Percentiles rank a stretch among this genome's conserved stretches.
phyloP scores from a whole-genome alignment of 2,329 filamentous ascomycete species.

The Alternaria panax region DNA sequence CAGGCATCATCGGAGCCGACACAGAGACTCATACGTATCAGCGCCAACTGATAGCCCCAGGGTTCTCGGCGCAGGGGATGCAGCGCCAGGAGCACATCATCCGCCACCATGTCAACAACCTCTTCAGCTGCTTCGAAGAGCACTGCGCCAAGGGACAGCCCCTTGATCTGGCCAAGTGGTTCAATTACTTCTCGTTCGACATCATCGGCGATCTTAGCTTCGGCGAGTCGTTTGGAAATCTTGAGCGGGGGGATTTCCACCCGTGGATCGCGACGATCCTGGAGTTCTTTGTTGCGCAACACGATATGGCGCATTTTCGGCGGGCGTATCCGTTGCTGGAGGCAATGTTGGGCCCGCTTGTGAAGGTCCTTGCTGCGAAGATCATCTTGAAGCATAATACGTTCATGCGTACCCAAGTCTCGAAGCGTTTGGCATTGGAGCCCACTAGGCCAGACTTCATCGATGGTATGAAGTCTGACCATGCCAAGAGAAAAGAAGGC shows the following conservation, averaged over 20 bases:
- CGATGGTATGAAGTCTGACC: constrained; percentile 23
- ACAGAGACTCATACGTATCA: constrained; percentile 6
- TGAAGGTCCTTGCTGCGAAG: background rate
- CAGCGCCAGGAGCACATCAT: constrained; percentile 13
- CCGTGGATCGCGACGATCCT: constrained; percentile 31
- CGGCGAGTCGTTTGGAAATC: constrained; percentile 52
- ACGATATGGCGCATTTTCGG: constrained; percentile 9
- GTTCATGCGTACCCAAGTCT: background rate
- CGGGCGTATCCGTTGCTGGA: constrained; percentile 1
- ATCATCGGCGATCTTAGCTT: constrained; percentile 57
- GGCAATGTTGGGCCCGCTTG: constrained; percentile 1
- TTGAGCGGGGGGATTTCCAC: constrained; percentile 22
- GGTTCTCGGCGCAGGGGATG: constrained; percentile 8
- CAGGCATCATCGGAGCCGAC: constrained; percentile 9
- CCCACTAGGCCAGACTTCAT: constrained; percentile 25
- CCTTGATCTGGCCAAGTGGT: constrained; percentile 25
- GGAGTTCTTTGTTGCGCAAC: constrained; percentile 21
- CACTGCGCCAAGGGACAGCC: background rate
- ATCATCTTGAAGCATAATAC: constrained; percentile 1
- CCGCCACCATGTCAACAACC: background rate
- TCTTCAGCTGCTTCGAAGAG: constrained; percentile 7
- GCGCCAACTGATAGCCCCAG: constrained; percentile 7
- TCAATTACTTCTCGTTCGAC: constrained; percentile 27
- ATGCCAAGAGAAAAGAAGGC: constrained; percentile 18
- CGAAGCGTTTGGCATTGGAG: constrained; percentile 21